Percentiles rank a stretch among this genome's conserved stretches.
Evolutionary conservation across 805 yeast species (phyloP).

Genomic region (Metschnikowia borealis): DNA sequence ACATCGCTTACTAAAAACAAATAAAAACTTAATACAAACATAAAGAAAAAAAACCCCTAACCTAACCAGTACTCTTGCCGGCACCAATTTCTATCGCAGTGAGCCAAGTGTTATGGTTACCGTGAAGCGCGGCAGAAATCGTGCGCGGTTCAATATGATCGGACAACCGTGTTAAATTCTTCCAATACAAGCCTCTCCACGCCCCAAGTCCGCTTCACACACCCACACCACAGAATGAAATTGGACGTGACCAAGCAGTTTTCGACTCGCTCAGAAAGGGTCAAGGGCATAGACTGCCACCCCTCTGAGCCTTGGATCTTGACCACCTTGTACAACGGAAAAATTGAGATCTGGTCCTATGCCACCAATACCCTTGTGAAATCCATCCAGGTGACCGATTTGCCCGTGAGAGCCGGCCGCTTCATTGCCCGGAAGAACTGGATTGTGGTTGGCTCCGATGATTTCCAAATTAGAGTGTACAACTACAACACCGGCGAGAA

Average conservation of each 20-base stretch:
- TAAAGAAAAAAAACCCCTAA: too few relatives aligned
- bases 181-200: constrained; percentile 2
- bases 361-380: constrained; percentile 82
- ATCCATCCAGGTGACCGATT: constrained; percentile 89
- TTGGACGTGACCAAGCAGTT: constrained; percentile 65
- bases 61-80: too few relatives aligned
- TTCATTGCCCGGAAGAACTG: constrained; percentile 95
- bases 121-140: constrained; percentile 4
- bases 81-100: too few relatives aligned
- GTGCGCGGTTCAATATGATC: constrained; percentile 12
- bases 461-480: constrained; percentile 87
- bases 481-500: constrained; percentile 95
- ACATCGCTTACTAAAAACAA: too few relatives aligned
- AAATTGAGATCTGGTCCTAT: constrained; percentile 89
- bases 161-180: constrained; percentile 14
- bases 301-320: constrained; percentile 97
- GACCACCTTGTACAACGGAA: constrained; percentile 86
- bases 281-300: constrained; percentile 96
- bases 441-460: constrained; percentile 95
- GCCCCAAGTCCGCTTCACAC: constrained; percentile 4
- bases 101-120: neutral
- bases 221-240: constrained; percentile 24
- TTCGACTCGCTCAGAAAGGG: constrained; percentile 91
- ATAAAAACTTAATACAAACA: too few relatives aligned
- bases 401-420: constrained; percentile 93